phyloP scores from a whole-genome alignment of 352 stramenopile genomes.

The Peronosclerospora sorghi region DNA sequence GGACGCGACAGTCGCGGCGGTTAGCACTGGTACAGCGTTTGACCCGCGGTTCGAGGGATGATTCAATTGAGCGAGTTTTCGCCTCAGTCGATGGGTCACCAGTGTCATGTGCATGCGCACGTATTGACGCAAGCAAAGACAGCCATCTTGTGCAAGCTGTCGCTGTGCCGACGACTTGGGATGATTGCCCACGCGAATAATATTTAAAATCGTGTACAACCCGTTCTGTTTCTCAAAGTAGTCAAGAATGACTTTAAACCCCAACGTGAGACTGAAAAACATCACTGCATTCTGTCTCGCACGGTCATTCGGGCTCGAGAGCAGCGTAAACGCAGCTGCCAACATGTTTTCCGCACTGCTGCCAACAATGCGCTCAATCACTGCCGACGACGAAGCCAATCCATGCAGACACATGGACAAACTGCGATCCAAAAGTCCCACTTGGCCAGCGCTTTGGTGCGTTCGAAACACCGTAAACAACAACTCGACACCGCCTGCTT shows the following conservation, averaged over 20 bases:
- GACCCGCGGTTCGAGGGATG: constrained; percentile 36
- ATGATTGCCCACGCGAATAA: constrained; percentile 69
- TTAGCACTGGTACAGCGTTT: constrained; percentile 29
- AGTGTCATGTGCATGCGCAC: constrained; percentile 72
- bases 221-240: constrained; percentile 81
- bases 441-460: constrained; percentile 43
- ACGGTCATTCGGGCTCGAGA: constrained; percentile 70
- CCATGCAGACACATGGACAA: constrained; percentile 81
- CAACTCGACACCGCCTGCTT: constrained; percentile 59
- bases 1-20: constrained; percentile 36
- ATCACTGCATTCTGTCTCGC: constrained; percentile 74
- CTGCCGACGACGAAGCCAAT: constrained; percentile 63
- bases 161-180: constrained; percentile 67
- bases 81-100: constrained; percentile 52
- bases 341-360: constrained; percentile 49
- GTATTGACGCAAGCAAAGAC: constrained; percentile 76
- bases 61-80: constrained; percentile 51
- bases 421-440: constrained; percentile 57
- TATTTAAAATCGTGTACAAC: constrained; percentile 75
- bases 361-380: constrained; percentile 65
- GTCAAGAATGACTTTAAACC: constrained; percentile 73
- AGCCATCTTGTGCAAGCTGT: constrained; percentile 75
- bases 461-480: constrained; percentile 53
- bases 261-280: constrained; percentile 72
- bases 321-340: constrained; percentile 40